phyloP scores from a whole-genome alignment of 371 early-diverging fungal genomes.

The Nematocida ausubeli region DNA sequence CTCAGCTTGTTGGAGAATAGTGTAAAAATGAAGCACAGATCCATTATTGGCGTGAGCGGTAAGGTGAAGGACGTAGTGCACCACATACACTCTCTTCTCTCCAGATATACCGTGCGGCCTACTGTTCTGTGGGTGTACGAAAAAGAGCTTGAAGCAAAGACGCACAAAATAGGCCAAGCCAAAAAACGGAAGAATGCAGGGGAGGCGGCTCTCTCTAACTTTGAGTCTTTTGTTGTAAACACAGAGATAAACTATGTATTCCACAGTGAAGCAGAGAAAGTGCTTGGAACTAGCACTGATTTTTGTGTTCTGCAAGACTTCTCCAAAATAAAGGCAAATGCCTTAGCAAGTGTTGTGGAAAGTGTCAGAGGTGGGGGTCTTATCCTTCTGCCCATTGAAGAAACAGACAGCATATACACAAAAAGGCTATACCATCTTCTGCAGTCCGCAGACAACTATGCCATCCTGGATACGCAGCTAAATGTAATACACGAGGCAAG shows the following conservation, averaged over 20 bases:
- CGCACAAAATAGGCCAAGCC: slow-evolving; percentile 19
- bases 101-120: slow-evolving; percentile 29
- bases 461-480: slow-evolving; percentile 78
- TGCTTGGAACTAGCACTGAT: slow-evolving; percentile 93
- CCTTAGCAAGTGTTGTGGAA: slow-evolving; percentile 89
- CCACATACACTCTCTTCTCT: slow-evolving; percentile 49
- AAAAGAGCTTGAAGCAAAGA: slow-evolving; percentile 53
- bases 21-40: slow-evolving; percentile 55
- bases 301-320: slow-evolving; percentile 97
- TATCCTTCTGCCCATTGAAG: slow-evolving; percentile 72
- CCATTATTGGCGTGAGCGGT: slow-evolving; percentile 59
- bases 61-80: slow-evolving; percentile 51
- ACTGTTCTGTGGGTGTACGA: slow-evolving; percentile 63
- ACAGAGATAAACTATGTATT: slow-evolving; percentile 67
- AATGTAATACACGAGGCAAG: background rate
- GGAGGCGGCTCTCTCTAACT: slow-evolving; percentile 37
- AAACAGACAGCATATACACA: slow-evolving; percentile 47
- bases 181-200: slow-evolving; percentile 20
- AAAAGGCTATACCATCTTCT: slow-evolving; percentile 73
- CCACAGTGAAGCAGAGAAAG: slow-evolving; percentile 94
- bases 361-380: slow-evolving; percentile 97
- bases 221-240: slow-evolving; percentile 52
- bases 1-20: slow-evolving; percentile 40
- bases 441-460: slow-evolving; percentile 78
- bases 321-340: slow-evolving; percentile 91